Percentiles rank a stretch among this genome's conserved stretches.
These are phyloP conservation scores for Trichoderma pleuroti DNA, from an alignment of 2,329 filamentous ascomycete species.

Conservation along the genomic window DNA sequence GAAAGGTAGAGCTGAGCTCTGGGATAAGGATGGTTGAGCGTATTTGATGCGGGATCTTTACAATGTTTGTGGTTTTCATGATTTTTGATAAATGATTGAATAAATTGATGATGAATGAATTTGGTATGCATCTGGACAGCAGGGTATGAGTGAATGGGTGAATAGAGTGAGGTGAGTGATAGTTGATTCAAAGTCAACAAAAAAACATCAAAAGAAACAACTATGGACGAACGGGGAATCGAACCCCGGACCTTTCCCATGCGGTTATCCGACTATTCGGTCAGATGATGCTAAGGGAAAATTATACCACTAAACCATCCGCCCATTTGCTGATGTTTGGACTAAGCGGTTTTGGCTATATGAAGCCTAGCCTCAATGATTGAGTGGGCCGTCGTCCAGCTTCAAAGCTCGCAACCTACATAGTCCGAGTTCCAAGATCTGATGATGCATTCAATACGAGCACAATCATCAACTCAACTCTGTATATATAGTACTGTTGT, in stretches of 20 bases:
- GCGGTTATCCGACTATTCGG: neutral
- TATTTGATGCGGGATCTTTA: neutral
- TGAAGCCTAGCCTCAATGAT: neutral
- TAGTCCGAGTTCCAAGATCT: neutral
- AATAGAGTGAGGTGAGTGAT: too few relatives aligned
- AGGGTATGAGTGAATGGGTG: neutral
- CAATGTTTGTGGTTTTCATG: neutral
- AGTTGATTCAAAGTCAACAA: neutral
- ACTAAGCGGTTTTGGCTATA: neutral
- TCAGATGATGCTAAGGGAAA: constrained; percentile 20
- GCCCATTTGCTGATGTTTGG: constrained; percentile 12
- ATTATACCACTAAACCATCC: constrained; percentile 23
- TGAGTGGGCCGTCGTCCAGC: neutral
- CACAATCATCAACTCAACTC: neutral
- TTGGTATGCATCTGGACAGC: neutral
- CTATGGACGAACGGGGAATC: constrained; percentile 21
- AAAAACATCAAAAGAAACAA: neutral
- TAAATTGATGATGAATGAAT: neutral
- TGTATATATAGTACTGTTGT: neutral
- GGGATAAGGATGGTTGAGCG: neutral
- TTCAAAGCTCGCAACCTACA: neutral
- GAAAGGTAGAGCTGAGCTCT: neutral
- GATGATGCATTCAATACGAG: neutral
- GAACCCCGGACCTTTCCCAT: constrained; percentile 22
- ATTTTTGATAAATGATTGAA: neutral